Evolutionary conservation across 805 yeast species (phyloP).

Genomic region (Maudiozyma saulgeensis): DNA sequence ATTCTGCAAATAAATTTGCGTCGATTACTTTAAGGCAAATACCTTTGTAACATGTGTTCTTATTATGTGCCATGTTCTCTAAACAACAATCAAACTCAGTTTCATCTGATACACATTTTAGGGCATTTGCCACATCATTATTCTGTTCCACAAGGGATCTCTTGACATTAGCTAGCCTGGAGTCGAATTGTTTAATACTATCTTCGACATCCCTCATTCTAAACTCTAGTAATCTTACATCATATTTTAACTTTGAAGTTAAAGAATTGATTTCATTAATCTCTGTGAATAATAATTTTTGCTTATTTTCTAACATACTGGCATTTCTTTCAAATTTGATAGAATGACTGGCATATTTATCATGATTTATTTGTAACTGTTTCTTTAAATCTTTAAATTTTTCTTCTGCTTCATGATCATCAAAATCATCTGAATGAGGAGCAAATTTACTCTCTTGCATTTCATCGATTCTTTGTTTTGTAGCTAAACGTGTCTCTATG

Average conservation of each 20-base stretch:
- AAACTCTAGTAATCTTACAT: conserved; percentile 46
- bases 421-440: neutral
- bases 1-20: conserved; percentile 7
- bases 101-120: conserved; percentile 9
- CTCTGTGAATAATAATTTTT: conserved; percentile 23
- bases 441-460: conserved; percentile 1
- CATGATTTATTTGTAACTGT: conserved; percentile 10
- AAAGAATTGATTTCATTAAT: conserved; percentile 28
- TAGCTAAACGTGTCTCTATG: neutral
- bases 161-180: conserved; percentile 16
- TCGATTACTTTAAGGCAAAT: conserved; percentile 9
- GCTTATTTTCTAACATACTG: conserved; percentile 17
- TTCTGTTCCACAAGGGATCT: conserved; percentile 9
- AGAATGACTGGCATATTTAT: conserved; percentile 12
- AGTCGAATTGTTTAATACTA: conserved; percentile 38
- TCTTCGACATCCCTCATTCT: conserved; percentile 64
- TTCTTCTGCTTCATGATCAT: conserved; percentile 2
- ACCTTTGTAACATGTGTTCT: conserved; percentile 15
- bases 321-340: conserved; percentile 14
- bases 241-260: conserved; percentile 57
- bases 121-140: conserved; percentile 2
- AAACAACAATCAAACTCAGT: conserved; percentile 14
- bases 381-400: conserved; percentile 7
- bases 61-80: conserved; percentile 8
- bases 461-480: neutral